Conservation (phyloP, 495 filamentous ascomycete species). For the Talaromyces stipitatus region DNA sequence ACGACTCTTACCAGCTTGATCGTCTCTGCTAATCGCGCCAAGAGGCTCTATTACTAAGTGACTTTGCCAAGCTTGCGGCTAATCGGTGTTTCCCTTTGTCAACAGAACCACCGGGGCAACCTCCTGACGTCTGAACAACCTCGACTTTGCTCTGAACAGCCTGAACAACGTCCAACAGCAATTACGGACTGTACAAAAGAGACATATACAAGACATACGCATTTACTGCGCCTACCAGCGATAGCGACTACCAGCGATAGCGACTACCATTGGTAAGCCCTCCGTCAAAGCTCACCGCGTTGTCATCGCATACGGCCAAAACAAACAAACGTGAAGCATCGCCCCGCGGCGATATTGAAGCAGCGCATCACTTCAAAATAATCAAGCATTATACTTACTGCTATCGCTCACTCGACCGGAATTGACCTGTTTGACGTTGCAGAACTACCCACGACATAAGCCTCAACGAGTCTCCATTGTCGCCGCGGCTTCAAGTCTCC, state of each 20-base stretch:
- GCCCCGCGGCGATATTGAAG: not conserved
- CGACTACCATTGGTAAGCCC: not conserved
- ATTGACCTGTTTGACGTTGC: not conserved
- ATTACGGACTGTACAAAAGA: not conserved
- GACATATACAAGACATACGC: not conserved
- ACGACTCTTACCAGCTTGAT: not conserved
- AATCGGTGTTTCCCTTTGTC: not conserved
- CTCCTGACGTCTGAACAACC: not conserved
- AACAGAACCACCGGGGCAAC: not conserved
- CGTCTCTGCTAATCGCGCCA: not conserved
- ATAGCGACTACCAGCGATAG: not conserved
- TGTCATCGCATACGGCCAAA: not conserved
- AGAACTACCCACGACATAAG: not conserved
- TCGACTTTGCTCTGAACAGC: not conserved
- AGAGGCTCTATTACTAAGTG: not conserved
- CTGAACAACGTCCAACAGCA: not conserved
- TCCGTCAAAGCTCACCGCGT: not conserved
- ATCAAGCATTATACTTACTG: no score
- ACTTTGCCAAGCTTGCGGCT: constrained; percentile 1
- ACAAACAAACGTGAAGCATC: not conserved
- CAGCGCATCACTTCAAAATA: no score
- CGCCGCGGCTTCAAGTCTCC: not conserved
- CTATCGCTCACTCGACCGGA: not conserved
- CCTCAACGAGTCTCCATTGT: not conserved
- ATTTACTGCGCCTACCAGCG: not conserved